Evolutionary conservation across 208 protist genomes (phyloP).

Genomic region (Blastocrithidia nonstop): DNA sequence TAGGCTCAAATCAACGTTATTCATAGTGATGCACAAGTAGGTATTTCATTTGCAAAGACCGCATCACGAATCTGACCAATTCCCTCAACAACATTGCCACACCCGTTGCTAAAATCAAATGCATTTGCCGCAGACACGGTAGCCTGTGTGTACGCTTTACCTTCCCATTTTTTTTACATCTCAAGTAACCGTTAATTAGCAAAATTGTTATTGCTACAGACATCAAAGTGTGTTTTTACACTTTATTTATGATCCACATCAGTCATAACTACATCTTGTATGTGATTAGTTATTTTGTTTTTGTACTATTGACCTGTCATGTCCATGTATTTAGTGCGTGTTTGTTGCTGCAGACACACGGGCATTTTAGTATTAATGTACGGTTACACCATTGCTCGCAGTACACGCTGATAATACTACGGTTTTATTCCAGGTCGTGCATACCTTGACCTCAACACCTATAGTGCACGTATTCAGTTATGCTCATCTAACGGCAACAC

Average conservation of each 20-base stretch:
- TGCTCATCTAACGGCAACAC: slow-evolving; percentile 65
- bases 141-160: too few relatives aligned
- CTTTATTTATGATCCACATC: too few relatives aligned
- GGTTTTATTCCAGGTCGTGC: slow-evolving; percentile 39
- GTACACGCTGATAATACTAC: slow-evolving; percentile 53
- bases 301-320: neutral
- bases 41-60: slow-evolving; percentile 55
- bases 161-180: too few relatives aligned
- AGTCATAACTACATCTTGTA: neutral
- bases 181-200: too few relatives aligned
- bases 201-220: too few relatives aligned
- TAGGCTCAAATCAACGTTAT: slow-evolving; percentile 68
- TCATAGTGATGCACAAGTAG: slow-evolving; percentile 36
- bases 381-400: slow-evolving; percentile 48
- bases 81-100: slow-evolving; percentile 3
- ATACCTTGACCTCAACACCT: slow-evolving; percentile 60
- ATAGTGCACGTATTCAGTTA: slow-evolving; percentile 66
- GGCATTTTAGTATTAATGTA: neutral
- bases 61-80: slow-evolving; percentile 43
- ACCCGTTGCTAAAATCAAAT: too few relatives aligned
- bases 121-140: too few relatives aligned
- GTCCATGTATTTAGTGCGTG: neutral
- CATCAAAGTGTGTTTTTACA: too few relatives aligned
- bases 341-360: neutral
- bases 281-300: neutral